Evolutionary conservation across 202 grass and related monocot genomes (phyloP).

Genomic region (Eragrostis tef): DNA sequence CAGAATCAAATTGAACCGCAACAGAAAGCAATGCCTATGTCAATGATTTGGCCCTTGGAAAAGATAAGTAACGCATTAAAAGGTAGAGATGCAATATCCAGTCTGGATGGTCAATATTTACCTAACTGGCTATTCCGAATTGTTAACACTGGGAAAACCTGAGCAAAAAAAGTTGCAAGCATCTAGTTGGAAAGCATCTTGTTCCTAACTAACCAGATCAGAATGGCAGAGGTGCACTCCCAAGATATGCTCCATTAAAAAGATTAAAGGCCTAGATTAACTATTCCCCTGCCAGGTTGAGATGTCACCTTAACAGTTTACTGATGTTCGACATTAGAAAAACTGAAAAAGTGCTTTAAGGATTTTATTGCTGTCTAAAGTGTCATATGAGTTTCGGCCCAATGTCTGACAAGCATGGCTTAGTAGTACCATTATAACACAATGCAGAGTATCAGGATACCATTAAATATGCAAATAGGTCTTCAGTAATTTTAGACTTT

Average conservation of each 20-base stretch:
- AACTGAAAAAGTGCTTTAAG: neutral
- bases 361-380: neutral
- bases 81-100: neutral
- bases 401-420: neutral
- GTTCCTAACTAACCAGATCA: neutral
- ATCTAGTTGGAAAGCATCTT: neutral
- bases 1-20: slow-evolving; percentile 29
- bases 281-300: neutral
- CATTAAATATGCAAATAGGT: neutral
- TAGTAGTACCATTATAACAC: neutral
- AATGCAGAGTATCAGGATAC: slow-evolving; percentile 8
- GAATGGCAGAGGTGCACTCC: neutral
- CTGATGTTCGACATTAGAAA: slow-evolving; percentile 4
- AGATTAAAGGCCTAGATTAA: slow-evolving; percentile 3
- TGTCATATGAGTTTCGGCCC: neutral
- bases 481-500: slow-evolving; percentile 1
- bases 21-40: slow-evolving; percentile 15
- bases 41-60: slow-evolving; percentile 7
- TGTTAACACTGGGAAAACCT: no score
- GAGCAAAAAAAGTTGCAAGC: neutral
- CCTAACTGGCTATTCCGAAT: neutral
- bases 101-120: slow-evolving; percentile 10
- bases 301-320: slow-evolving; percentile 6
- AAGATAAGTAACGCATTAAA: neutral
- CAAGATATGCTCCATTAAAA: neutral